Evolutionary conservation across 2,329 filamentous ascomycete species (phyloP).

Genomic region (Cordyceps farinosa): DNA sequence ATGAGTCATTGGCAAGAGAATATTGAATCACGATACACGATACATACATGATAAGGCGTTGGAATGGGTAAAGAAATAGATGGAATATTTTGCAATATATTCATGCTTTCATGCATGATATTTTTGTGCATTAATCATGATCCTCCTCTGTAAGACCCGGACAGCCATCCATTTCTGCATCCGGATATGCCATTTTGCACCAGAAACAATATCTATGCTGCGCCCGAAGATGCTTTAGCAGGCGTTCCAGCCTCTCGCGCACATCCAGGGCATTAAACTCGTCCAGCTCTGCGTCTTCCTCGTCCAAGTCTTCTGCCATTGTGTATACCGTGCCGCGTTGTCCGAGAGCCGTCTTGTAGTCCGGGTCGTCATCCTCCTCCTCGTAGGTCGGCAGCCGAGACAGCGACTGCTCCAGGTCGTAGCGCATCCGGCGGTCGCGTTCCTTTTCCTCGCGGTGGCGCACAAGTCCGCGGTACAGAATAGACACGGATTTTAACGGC

Average conservation of each 20-base stretch:
- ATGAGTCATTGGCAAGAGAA: neutral
- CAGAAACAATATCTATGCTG: conserved; percentile 87
- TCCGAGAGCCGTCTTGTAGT: conserved; percentile 68
- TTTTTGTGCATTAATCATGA: conserved; percentile 43
- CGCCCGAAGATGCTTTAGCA: conserved; percentile 67
- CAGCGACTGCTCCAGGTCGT: conserved; percentile 64
- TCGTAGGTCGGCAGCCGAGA: conserved; percentile 64
- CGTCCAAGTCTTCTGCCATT: conserved; percentile 66
- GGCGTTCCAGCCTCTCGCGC: conserved; percentile 60
- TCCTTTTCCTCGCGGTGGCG: conserved; percentile 67
- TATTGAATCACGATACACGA: neutral
- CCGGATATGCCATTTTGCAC: conserved; percentile 83
- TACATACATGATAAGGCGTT: neutral
- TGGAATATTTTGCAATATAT: neutral
- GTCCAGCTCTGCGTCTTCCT: conserved; percentile 76
- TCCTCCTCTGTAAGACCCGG: conserved; percentile 86
- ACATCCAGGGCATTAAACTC: conserved; percentile 70
- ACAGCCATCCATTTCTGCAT: conserved; percentile 77
- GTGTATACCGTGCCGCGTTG: conserved; percentile 53
- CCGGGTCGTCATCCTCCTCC: conserved; percentile 66
- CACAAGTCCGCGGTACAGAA: conserved; percentile 76
- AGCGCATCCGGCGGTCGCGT: conserved; percentile 60
- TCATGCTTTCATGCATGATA: neutral
- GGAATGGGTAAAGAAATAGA: neutral
- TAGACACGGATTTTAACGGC: conserved; percentile 64